Percentiles rank a stretch among this genome's conserved stretches.
These are phyloP conservation scores for Sclerotinia subarctica DNA, from an alignment of 2,329 filamentous ascomycete species.

Conservation along the genomic window DNA sequence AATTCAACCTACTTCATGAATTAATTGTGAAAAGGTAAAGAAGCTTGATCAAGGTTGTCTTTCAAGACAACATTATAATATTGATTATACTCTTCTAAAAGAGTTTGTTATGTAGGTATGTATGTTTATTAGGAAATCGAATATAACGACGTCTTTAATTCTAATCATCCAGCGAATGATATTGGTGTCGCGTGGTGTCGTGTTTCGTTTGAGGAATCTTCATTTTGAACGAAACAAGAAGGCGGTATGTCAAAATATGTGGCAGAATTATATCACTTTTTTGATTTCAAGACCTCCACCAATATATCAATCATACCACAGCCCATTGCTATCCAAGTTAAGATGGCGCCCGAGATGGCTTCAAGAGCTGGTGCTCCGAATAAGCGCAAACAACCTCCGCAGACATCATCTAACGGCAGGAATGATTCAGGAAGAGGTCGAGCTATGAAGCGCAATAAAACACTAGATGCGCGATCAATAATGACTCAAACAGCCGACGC, in stretches of 20 bases:
- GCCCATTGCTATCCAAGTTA: background rate
- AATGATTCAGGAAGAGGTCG: conserved; percentile 27
- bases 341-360: conserved; percentile 25
- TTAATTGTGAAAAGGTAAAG: background rate
- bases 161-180: background rate
- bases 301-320: background rate
- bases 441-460: conserved; percentile 42
- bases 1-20: conserved; percentile 2
- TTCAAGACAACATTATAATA: background rate
- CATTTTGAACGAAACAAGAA: background rate
- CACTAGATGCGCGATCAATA: conserved; percentile 46
- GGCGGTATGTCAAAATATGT: background rate
- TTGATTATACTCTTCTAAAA: background rate
- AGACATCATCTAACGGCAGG: conserved; percentile 25
- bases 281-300: background rate
- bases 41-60: background rate
- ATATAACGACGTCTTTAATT: background rate
- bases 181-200: conserved; percentile 6
- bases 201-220: conserved; percentile 6
- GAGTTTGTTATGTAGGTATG: background rate
- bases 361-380: conserved; percentile 25
- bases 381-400: conserved; percentile 35
- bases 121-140: background rate
- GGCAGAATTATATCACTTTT: conserved; percentile 15
- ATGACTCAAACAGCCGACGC: conserved; percentile 44